These are phyloP conservation scores for Cercospora berteroae DNA, from an alignment of 2,329 filamentous ascomycete genomes.

Conservation along the genomic window DNA sequence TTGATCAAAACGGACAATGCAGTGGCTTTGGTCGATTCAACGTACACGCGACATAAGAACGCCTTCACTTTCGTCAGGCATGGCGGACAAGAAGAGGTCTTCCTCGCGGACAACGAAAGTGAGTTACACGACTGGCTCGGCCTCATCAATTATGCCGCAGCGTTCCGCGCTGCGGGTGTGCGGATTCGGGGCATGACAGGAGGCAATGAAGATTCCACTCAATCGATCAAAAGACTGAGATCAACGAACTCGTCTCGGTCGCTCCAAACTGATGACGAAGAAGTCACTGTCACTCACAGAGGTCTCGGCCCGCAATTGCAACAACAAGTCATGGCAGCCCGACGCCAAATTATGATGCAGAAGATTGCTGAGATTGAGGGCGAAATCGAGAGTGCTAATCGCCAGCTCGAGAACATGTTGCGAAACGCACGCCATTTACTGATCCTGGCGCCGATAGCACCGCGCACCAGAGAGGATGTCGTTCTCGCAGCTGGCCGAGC, in stretches of 20 bases:
- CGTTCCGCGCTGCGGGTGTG: conserved; percentile 88
- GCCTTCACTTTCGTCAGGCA: conserved; percentile 89
- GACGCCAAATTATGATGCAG: conserved; percentile 76
- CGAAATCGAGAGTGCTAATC: conserved; percentile 69
- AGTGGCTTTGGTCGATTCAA: conserved; percentile 79
- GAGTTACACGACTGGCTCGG: conserved; percentile 97
- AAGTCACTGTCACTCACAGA: conserved; percentile 62
- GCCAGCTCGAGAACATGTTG: conserved; percentile 76
- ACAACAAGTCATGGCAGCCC: conserved; percentile 78
- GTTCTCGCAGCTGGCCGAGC: conserved; percentile 80
- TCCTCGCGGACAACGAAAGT: conserved; percentile 82
- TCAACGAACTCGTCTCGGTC: conserved; percentile 50
- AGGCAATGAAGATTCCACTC: conserved; percentile 72
- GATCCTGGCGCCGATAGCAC: conserved; percentile 83
- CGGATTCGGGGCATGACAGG: conserved; percentile 85
- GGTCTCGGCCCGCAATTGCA: conserved; percentile 64
- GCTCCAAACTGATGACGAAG: conserved; percentile 69
- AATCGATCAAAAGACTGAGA: conserved; percentile 70
- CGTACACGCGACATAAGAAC: conserved; percentile 93
- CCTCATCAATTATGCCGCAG: conserved; percentile 92
- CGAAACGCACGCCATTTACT: conserved; percentile 88
- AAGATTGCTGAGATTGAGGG: conserved; percentile 83
- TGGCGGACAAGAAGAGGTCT: conserved; percentile 81
- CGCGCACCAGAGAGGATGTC: conserved; percentile 83
- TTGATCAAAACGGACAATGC: conserved; percentile 92